phyloP scores from a whole-genome alignment of 176 grass and related monocot species.

The Carex scoparia region DNA sequence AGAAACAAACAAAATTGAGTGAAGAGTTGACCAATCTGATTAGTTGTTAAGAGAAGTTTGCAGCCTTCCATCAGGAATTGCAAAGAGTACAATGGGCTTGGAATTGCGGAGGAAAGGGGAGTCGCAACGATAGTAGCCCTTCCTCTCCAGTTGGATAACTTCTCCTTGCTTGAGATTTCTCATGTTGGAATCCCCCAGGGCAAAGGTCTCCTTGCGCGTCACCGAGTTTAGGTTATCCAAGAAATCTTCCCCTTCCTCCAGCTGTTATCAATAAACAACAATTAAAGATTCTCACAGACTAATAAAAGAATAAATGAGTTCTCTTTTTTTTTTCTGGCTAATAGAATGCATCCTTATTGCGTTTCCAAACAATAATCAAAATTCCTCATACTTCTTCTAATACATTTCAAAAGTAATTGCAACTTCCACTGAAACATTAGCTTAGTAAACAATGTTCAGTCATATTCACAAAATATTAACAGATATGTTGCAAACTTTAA shows the following conservation, averaged over 20 bases:
- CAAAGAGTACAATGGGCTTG: conserved; percentile 68
- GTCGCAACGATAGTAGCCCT: conserved; percentile 83
- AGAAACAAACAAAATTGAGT: neutral
- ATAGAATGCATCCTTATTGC: neutral
- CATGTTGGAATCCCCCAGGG: conserved; percentile 74
- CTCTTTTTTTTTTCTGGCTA: neutral
- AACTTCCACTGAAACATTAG: neutral
- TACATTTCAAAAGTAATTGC: neutral
- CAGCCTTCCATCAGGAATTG: conserved; percentile 76
- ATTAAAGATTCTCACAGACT: conserved; percentile 1
- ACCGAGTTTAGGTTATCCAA: conserved; percentile 59
- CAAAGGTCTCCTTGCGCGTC: conserved; percentile 54
- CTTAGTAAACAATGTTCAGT: neutral
- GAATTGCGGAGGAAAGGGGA: conserved; percentile 58
- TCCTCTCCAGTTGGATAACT: conserved; percentile 90
- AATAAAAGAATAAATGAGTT: neutral
- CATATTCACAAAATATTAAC: neutral
- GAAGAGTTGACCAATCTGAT: neutral
- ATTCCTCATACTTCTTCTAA: neutral
- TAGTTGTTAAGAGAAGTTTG: conserved; percentile 36
- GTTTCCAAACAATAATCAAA: neutral
- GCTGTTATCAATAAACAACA: conserved; percentile 33
- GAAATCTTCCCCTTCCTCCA: conserved; percentile 78
- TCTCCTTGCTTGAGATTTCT: conserved; percentile 72
- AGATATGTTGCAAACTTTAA: neutral